phyloP scores from a whole-genome alignment of 495 filamentous ascomycete species.

The Acidomyces sp. region DNA sequence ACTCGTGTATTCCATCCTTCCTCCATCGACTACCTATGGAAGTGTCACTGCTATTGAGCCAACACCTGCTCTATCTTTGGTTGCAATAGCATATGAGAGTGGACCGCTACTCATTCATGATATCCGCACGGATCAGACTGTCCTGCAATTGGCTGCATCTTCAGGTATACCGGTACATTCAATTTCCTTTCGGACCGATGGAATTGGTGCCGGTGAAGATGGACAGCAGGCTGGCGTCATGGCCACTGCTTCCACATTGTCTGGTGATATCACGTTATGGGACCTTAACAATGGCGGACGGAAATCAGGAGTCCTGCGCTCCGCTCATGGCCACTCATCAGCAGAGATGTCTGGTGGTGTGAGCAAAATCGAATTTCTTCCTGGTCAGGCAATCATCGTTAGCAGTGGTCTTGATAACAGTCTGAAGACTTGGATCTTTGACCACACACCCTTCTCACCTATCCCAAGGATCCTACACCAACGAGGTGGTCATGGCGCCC shows the following conservation, averaged over 20 bases:
- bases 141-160: conserved; percentile 50
- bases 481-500: conserved; percentile 74
- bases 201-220: conserved; percentile 77
- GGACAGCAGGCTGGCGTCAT: conserved; percentile 69
- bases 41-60: conserved; percentile 73
- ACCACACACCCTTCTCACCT: conserved; percentile 71
- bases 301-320: conserved; percentile 66
- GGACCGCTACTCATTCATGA: conserved; percentile 71
- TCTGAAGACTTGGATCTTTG: conserved; percentile 89
- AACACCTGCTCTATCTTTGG: conserved; percentile 66
- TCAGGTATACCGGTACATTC: conserved; percentile 49
- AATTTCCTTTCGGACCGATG: conserved; percentile 85
- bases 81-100: conserved; percentile 72
- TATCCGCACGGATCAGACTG: conserved; percentile 55
- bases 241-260: conserved; percentile 60
- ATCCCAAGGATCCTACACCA: conserved; percentile 72
- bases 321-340: conserved; percentile 62
- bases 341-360: conserved; percentile 37
- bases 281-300: conserved; percentile 79
- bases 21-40: conserved; percentile 50
- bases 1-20: conserved; percentile 69
- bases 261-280: conserved; percentile 88
- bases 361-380: conserved; percentile 75
- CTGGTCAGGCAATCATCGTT: conserved; percentile 80
- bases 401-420: conserved; percentile 88